phyloP scores from a whole-genome alignment of 371 early-diverging fungal species.

The Chytridium lagenaria region DNA sequence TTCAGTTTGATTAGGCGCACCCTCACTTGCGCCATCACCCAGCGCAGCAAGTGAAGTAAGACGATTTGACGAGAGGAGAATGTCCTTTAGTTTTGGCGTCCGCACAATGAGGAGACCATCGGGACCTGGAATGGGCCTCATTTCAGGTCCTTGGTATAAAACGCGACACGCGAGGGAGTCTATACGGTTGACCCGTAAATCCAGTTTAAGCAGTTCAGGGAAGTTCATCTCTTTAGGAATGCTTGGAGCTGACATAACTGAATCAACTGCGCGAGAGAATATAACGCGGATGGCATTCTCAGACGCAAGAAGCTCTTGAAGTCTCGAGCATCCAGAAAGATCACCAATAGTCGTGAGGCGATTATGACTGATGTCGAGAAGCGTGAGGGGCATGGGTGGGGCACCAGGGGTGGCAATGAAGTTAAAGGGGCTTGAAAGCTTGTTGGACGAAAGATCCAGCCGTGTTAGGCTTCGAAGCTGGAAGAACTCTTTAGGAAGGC shows the following conservation, averaged over 20 bases:
- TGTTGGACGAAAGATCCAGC: constrained; percentile 31
- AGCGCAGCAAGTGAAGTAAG: constrained; percentile 34
- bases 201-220: constrained; percentile 60
- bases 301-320: constrained; percentile 59
- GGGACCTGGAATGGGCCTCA: neutral
- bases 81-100: constrained; percentile 64
- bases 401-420: constrained; percentile 13
- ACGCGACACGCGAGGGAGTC: constrained; percentile 13
- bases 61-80: constrained; percentile 60
- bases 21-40: constrained; percentile 42
- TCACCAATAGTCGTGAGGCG: constrained; percentile 24
- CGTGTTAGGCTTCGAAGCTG: constrained; percentile 25
- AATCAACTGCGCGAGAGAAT: too few relatives aligned
- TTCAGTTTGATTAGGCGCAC: too few relatives aligned
- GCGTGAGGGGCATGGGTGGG: constrained; percentile 22
- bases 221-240: constrained; percentile 23
- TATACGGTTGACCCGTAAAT: constrained; percentile 63
- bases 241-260: neutral
- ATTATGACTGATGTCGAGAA: constrained; percentile 74
- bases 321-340: constrained; percentile 32
- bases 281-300: constrained; percentile 53
- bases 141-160: neutral
- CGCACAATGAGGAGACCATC: constrained; percentile 9
- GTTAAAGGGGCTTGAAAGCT: constrained; percentile 15
- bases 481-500: constrained; percentile 49